Conservation (phyloP, 345 rosid species). For the Lepidium africanum region DNA sequence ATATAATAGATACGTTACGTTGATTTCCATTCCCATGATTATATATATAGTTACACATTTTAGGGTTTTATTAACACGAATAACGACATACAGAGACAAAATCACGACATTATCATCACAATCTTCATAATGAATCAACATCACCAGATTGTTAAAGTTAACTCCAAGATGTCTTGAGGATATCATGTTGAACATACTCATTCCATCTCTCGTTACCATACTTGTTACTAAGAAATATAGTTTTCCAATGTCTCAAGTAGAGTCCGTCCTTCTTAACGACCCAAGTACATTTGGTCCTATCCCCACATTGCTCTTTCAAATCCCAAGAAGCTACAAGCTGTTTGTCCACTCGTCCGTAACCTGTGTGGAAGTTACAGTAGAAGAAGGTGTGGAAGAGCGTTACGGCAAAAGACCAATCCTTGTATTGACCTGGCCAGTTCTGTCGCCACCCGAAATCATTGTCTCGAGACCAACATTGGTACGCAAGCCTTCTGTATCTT, state of each 20-base stretch:
- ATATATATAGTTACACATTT: no score
- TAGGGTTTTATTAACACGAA: conserved; percentile 23
- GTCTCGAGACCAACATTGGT: conserved; percentile 29
- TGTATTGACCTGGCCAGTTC: conserved; percentile 16
- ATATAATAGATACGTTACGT: no score
- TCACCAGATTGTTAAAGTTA: neutral
- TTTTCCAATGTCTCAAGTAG: conserved; percentile 29
- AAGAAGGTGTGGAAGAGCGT: conserved; percentile 14
- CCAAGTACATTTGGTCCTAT: conserved; percentile 24
- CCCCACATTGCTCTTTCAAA: conserved; percentile 18
- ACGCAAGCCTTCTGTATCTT: conserved; percentile 21
- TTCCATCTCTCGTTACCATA: conserved; percentile 30
- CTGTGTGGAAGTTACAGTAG: conserved; percentile 24
- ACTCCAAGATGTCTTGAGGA: conserved; percentile 23
- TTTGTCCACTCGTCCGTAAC: conserved; percentile 19
- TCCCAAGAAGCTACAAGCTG: conserved; percentile 13
- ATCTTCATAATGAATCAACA: neutral
- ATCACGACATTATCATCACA: neutral
- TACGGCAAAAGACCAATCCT: conserved; percentile 24
- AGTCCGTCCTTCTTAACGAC: conserved; percentile 26
- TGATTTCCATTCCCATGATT: no score
- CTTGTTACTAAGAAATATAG: conserved; percentile 21
- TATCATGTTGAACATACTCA: conserved; percentile 14
- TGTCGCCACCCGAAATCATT: conserved; percentile 27
- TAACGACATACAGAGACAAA: conserved; percentile 10